Conservation (phyloP, 1,284 basidiomycete genomes). For the Sanghuangporus baumii region DNA sequence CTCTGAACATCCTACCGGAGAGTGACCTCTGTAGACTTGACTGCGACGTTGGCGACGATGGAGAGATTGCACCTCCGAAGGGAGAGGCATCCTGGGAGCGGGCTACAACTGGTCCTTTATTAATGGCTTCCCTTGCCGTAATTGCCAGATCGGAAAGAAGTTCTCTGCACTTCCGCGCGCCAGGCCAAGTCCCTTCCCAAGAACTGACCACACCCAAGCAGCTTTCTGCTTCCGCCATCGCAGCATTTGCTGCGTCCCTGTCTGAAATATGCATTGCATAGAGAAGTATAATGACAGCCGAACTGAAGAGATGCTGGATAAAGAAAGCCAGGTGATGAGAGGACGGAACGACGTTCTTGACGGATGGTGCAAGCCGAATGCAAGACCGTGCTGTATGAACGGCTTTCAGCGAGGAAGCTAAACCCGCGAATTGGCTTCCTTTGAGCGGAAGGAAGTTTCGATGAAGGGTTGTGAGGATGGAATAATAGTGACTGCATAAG, state of each 20-base stretch:
- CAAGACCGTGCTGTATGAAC: constrained; percentile 74
- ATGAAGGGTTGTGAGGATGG: constrained; percentile 81
- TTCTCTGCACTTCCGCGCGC: constrained; percentile 81
- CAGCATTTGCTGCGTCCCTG: constrained; percentile 56
- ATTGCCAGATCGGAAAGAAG: constrained; percentile 61
- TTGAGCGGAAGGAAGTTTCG: constrained; percentile 81
- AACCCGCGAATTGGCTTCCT: constrained; percentile 46
- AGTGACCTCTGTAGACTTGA: constrained; percentile 43
- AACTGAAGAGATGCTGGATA: constrained; percentile 88
- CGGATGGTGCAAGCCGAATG: constrained; percentile 80
- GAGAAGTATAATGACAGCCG: constrained; percentile 80
- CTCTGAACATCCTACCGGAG: constrained; percentile 50
- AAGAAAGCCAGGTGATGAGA: constrained; percentile 89
- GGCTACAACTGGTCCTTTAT: constrained; percentile 23
- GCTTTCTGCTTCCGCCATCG: constrained; percentile 78
- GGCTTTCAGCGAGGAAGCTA: constrained; percentile 68
- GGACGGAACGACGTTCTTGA: constrained; percentile 78
- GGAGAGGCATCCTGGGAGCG: constrained; percentile 3
- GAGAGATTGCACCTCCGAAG: constrained; percentile 5
- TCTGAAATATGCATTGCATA: constrained; percentile 84
- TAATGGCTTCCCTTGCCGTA: constrained; percentile 64
- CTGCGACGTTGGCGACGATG: constrained; percentile 25
- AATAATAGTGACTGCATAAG: constrained; percentile 85
- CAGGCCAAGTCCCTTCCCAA: constrained; percentile 87
- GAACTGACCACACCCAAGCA: constrained; percentile 67